phyloP scores from a whole-genome alignment of 139 green algal genomes.

The Coelastrella sp. region DNA sequence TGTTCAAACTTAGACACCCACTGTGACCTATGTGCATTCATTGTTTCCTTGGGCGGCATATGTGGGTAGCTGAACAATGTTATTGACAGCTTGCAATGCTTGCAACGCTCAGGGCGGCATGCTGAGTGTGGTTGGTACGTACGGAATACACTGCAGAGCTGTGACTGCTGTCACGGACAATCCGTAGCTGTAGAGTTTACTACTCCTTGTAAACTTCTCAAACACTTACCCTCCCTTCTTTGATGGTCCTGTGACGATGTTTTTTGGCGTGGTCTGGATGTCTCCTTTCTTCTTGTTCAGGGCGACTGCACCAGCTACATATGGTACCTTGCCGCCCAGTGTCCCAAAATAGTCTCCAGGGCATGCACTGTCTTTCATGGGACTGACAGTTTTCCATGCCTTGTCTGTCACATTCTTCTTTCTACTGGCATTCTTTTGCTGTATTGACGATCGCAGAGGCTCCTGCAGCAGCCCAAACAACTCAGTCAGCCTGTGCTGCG shows the following conservation, averaged over 20 bases:
- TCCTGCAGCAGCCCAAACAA: too few species aligned
- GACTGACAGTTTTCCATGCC: constrained; percentile 66
- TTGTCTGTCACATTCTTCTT: constrained; percentile 58
- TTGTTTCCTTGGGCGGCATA: too few species aligned
- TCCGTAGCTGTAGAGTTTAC: too few species aligned
- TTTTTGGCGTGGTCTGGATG: constrained; percentile 52
- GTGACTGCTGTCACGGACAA: too few species aligned
- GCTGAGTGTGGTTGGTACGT: too few species aligned
- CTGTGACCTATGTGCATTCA: too few species aligned
- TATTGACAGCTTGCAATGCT: too few species aligned
- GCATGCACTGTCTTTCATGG: constrained; percentile 70
- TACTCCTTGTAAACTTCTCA: background rate
- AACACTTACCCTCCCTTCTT: constrained; percentile 68
- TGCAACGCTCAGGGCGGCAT: too few species aligned
- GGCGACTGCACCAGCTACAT: constrained; percentile 47
- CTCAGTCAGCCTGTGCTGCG: too few species aligned
- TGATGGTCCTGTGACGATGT: constrained; percentile 70
- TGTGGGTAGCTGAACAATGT: too few species aligned
- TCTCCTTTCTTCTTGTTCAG: constrained; percentile 62
- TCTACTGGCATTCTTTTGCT: constrained; percentile 47
- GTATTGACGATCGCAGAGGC: constrained; percentile 35
- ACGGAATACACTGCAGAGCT: too few species aligned
- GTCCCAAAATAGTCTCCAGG: constrained; percentile 68
- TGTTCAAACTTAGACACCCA: too few species aligned
- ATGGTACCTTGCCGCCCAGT: constrained; percentile 56